A percentile compares a stretch with the other conserved stretches of the same genome.
Conservation (phyloP, 1,284 basidiomycete species). For the Schizophyllum amplum region DNA sequence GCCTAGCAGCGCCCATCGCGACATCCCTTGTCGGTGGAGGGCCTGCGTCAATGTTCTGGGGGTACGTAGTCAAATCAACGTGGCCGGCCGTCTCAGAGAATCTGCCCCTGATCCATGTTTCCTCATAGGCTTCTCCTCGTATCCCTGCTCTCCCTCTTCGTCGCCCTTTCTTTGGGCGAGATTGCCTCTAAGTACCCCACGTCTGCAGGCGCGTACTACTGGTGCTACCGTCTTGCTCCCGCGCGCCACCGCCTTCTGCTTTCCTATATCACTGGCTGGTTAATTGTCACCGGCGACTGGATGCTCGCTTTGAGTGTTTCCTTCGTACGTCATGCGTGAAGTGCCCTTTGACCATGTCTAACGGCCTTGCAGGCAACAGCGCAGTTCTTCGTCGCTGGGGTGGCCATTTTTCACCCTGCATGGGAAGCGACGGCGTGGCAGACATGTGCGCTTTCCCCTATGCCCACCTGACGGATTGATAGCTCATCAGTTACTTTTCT, state of each 20-base stretch:
- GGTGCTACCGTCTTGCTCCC: slow-evolving; percentile 43
- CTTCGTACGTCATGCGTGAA: slow-evolving; percentile 34
- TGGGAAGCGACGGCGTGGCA: slow-evolving; percentile 43
- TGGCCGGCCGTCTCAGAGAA: neutral
- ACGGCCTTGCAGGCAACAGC: slow-evolving; percentile 31
- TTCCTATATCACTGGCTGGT: slow-evolving; percentile 53
- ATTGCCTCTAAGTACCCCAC: slow-evolving; percentile 51
- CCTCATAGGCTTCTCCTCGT: slow-evolving; percentile 37
- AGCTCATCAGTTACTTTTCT: neutral
- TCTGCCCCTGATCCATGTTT: neutral
- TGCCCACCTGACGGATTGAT: neutral
- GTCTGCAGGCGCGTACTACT: slow-evolving; percentile 51
- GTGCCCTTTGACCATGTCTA: neutral
- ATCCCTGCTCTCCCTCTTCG: slow-evolving; percentile 32
- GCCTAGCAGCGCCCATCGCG: slow-evolving; percentile 42
- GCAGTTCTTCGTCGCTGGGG: slow-evolving; percentile 43
- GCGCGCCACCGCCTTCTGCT: slow-evolving; percentile 31
- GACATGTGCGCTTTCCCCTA: slow-evolving; percentile 31
- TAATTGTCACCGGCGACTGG: slow-evolving; percentile 49
- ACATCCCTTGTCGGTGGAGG: slow-evolving; percentile 46
- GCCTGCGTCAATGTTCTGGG: slow-evolving; percentile 46
- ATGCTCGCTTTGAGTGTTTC: slow-evolving; percentile 43
- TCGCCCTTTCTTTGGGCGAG: slow-evolving; percentile 45
- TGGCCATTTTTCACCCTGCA: slow-evolving; percentile 38
- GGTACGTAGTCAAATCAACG: slow-evolving; percentile 21